Evolutionary conservation across 1,284 basidiomycete species (phyloP), one percentile per base, ranked within the genome.

Genomic region (Phellinidium pouzarii): DNA sequence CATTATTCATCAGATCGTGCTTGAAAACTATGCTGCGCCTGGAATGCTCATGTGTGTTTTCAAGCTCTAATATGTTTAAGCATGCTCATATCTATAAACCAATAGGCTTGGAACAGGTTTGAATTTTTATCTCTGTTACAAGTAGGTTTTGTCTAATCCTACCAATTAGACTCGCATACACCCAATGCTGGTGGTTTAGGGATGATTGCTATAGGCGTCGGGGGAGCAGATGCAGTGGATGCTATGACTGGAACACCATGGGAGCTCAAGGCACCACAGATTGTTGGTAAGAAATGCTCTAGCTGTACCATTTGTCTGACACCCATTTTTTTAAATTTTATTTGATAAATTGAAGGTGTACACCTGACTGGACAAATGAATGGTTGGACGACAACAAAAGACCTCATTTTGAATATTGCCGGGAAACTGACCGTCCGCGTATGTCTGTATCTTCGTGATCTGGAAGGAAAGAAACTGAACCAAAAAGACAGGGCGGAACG

Each of bases 211-310:
- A 98, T 98, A 55, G 96, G 96, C 57, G 96, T 99, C 22, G 96
- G 96, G 59, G 96, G 96, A 56, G 96, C 96, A 19, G 96, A 99
- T 66, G 96, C 96, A 17, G 96, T 99, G 27, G 96, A 99, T 68
- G 96, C 94, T 12, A 89, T 99, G 84, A 97, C 95, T 7, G 87
- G 91, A 56, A 97, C 94, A 17, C 94, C 95, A 36, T 99, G 96
- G 96, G 96, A 99, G 68, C 75, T 99, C 53, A 95, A 96, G 70
- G 94, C 94, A 29, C 95, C 94, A 11, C 79, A 88, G 60, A 79
- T 96, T 40, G 82, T 91, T 48, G 93, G 91, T 84, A 59, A 61
- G 78, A 12, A 26, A 23, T 50, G 23, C 19, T 19, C 31, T 6
- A 3, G 29, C 29, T n/a, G n/a, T 58, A 34, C 36, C 41, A 46